Evolutionary conservation across 192 early-diverging fungal species (phyloP).

Genomic region (Entrophospora sp.): DNA sequence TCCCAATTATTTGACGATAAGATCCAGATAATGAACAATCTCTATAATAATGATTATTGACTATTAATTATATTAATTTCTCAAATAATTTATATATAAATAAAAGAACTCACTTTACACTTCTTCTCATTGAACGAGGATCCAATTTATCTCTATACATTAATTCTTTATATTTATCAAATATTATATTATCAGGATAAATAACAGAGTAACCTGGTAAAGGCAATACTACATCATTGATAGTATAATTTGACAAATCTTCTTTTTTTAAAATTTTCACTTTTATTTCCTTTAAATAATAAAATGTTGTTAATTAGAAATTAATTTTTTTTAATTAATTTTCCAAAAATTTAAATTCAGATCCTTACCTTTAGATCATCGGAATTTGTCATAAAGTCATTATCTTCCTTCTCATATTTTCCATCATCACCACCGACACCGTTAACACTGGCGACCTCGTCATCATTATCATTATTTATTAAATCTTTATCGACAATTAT

Average conservation of each 20-base stretch:
- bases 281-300: constrained; percentile 19
- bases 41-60: constrained; percentile 18
- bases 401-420: constrained; percentile 22
- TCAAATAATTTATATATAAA: not conserved
- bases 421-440: constrained; percentile 1
- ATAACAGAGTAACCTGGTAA: constrained; percentile 70
- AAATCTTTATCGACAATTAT: constrained; percentile 41
- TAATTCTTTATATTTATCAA: constrained; percentile 51
- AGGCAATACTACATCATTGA: constrained; percentile 89
- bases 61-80: not conserved
- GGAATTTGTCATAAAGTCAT: constrained; percentile 19
- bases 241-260: constrained; percentile 58
- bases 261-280: constrained; percentile 56
- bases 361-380: constrained; percentile 24
- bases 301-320: constrained; percentile 10
- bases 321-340: constrained; percentile 12
- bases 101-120: constrained; percentile 34
- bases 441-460: constrained; percentile 21
- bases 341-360: not conserved
- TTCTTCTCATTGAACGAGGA: constrained; percentile 52
- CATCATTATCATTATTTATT: constrained; percentile 7
- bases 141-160: constrained; percentile 71
- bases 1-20: constrained; percentile 54
- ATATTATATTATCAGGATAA: constrained; percentile 73
- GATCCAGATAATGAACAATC: constrained; percentile 57